phyloP scores from a whole-genome alignment of 2,329 filamentous ascomycete species.

The Aspergillus costaricaensis region DNA sequence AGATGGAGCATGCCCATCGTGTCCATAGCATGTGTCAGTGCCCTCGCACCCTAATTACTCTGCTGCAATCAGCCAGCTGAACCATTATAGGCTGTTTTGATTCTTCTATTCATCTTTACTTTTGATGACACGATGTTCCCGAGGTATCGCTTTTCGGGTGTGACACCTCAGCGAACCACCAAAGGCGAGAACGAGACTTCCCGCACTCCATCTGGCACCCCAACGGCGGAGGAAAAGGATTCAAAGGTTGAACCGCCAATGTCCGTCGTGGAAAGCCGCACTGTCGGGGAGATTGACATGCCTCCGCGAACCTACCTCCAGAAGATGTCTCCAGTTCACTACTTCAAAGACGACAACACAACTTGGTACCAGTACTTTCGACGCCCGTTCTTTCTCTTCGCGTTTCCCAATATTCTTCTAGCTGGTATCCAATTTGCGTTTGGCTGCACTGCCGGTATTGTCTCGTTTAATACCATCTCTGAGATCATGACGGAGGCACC shows the following conservation, averaged over 20 bases:
- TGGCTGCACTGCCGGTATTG: constrained; percentile 44
- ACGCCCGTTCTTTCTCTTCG: constrained; percentile 43
- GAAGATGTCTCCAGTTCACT: constrained; percentile 28
- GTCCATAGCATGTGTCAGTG: constrained; percentile 33
- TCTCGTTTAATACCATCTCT: constrained; percentile 43
- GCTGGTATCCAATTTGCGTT: constrained; percentile 45
- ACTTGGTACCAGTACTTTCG: constrained; percentile 44
- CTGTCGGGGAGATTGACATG: constrained; percentile 20
- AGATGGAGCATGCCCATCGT: constrained; percentile 39
- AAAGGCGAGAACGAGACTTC: not conserved
- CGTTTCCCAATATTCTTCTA: constrained; percentile 43
- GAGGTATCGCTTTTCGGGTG: constrained; percentile 30
- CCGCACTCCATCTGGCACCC: not conserved
- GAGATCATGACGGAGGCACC: constrained; percentile 41
- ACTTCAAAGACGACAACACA: constrained; percentile 37
- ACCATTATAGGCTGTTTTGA: constrained; percentile 22
- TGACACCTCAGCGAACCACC: not conserved
- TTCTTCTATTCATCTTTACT: constrained; percentile 33
- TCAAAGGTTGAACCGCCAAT: constrained; percentile 13
- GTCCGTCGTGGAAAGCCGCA: constrained; percentile 21
- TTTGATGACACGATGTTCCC: constrained; percentile 43
- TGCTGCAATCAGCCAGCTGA: not conserved
- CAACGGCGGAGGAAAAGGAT: constrained; percentile 5
- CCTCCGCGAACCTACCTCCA: constrained; percentile 25
- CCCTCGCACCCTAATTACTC: not conserved